Evolutionary conservation across 2,329 filamentous ascomycete genomes (phyloP), one percentile per base, ranked within the genome.

Genomic region (Parastagonospora avenae): DNA sequence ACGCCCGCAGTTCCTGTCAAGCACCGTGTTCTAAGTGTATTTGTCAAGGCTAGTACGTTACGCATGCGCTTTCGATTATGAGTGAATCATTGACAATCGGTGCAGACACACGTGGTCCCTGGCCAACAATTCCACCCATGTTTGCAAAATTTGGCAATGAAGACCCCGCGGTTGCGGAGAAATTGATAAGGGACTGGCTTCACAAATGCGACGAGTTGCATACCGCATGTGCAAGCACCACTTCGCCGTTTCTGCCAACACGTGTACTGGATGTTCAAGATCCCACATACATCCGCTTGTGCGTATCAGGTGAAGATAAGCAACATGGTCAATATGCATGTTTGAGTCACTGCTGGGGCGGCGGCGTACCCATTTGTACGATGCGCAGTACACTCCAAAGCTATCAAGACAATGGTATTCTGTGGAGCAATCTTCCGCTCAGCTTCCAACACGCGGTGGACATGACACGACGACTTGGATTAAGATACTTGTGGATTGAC

Each of bases 401-500:
- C 6, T 36, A 24, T 16, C 30, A 27, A n/a, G 15, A 33, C n/a
- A 8, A 44, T 14, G 30, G 42, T 6, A 35, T 44, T 5, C 8
- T 16, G 29, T 44, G n/a, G 30, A 15, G 24, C 11, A 14, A 15
- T 28, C 15, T 52, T 1, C 44, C 44, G 1, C 42, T 43, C 11
- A 43, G 38, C 10, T 45, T 52, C 35, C 29, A 39, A 19, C 44
- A 48, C 36, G 37, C 49, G 3, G 9, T 52, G 8, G 9, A 36
- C 7, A 7, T 43, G 4, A 35, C 40, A 4, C n/a, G 32, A 8
- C 2, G 7, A 11, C 6, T 52, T 8, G 44, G 39, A 8, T 2
- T 52, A 2, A 8, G 10, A 37, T 48, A 52, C 28, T 12, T 52
- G 8, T 52, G 49, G 49, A 52, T 48, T 27, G 49, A 48, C 24